phyloP scores from a whole-genome alignment of 1,284 basidiomycete species.

The Taiwanofungus camphoratus region DNA sequence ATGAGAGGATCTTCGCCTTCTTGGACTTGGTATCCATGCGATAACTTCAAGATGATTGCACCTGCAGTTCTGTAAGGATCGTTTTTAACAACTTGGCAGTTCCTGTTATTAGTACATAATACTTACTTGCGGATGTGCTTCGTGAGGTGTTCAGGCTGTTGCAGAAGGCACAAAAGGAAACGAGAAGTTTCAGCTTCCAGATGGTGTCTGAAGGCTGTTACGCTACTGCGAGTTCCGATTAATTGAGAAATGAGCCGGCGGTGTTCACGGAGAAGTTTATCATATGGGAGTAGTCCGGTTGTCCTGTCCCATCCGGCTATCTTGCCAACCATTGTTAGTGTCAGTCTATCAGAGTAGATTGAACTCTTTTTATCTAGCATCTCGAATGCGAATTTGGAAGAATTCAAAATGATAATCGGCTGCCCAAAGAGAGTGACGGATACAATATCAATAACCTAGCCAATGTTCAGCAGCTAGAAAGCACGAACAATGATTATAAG shows the following conservation, averaged over 20 bases:
- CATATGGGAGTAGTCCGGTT: conserved; percentile 53
- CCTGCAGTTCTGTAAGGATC: conserved; percentile 2
- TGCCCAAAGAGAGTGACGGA: conserved; percentile 56
- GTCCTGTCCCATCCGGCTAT: conserved; percentile 63
- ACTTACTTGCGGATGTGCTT: conserved; percentile 52
- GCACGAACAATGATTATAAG: conserved; percentile 7
- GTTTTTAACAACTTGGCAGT: not conserved
- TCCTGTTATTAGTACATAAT: not conserved
- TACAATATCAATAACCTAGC: conserved; percentile 47
- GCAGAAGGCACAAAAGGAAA: conserved; percentile 49
- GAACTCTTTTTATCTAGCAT: conserved; percentile 62
- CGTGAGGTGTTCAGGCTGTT: conserved; percentile 45
- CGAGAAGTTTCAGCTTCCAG: conserved; percentile 48
- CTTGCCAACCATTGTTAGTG: conserved; percentile 31
- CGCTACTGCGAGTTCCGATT: conserved; percentile 45
- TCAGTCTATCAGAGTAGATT: conserved; percentile 64
- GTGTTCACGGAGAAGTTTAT: conserved; percentile 54
- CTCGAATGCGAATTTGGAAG: conserved; percentile 44
- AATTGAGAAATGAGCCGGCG: conserved; percentile 49
- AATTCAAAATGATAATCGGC: conserved; percentile 56
- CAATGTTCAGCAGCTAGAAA: not conserved
- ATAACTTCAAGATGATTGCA: conserved; percentile 6
- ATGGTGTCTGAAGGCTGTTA: conserved; percentile 40
- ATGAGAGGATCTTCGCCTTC: conserved; percentile 9
- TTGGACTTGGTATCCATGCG: conserved; percentile 7